These are phyloP conservation scores for Pyrus betulifolia DNA, from an alignment of 306 rosid species.

Conservation along the genomic window DNA sequence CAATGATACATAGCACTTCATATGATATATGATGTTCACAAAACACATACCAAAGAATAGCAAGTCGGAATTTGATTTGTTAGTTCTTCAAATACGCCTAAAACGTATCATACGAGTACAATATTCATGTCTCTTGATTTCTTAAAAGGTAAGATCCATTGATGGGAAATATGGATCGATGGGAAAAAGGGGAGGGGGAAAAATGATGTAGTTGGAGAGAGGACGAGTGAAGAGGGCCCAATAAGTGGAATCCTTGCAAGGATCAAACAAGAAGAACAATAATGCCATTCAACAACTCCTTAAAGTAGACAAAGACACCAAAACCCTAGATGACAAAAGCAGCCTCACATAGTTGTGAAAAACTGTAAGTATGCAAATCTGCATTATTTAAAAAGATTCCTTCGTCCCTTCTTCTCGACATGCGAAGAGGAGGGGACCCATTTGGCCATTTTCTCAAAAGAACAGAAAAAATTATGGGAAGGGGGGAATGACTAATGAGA, in stretches of 20 bases:
- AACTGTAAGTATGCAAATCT: conserved; percentile 6
- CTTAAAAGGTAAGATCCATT: neutral
- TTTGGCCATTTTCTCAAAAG: neutral
- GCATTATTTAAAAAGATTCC: conserved; percentile 47
- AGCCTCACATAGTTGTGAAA: conserved; percentile 26
- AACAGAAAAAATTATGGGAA: neutral
- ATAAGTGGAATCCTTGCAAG: conserved; percentile 44
- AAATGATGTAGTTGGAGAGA: conserved; percentile 26
- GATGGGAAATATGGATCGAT: neutral
- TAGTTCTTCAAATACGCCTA: neutral
- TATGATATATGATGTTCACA: neutral
- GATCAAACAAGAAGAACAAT: conserved; percentile 28
- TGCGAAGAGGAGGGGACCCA: conserved; percentile 17
- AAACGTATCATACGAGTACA: neutral
- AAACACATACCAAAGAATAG: neutral
- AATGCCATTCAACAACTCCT: conserved; percentile 40
- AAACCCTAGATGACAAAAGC: conserved; percentile 47
- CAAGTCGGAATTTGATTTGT: neutral
- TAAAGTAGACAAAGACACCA: conserved; percentile 44
- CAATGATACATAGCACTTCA: no score
- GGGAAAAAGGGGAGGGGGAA: neutral
- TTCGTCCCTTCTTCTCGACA: neutral
- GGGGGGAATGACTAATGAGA: neutral
- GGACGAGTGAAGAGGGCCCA: conserved; percentile 26
- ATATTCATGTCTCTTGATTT: neutral